phyloP scores from a whole-genome alignment of 2,329 filamentous ascomycete genomes.

The Fusarium udum region DNA sequence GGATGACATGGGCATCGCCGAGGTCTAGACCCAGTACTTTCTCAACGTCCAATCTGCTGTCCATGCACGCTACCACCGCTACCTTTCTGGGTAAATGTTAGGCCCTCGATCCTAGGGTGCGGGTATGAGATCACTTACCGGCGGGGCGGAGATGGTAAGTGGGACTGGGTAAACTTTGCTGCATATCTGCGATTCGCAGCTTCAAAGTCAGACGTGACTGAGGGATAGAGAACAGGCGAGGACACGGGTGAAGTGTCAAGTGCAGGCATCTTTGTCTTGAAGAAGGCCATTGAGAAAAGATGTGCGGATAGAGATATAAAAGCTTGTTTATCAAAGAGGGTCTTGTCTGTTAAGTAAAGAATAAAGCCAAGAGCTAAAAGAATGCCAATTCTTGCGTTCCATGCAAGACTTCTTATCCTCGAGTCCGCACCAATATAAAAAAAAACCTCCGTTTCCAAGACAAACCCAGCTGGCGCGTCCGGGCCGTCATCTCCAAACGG shows the following conservation, averaged over 20 bases:
- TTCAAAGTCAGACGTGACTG: conserved; percentile 35
- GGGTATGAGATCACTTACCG: conserved; percentile 29
- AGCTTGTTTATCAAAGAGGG: not conserved
- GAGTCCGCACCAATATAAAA: not conserved
- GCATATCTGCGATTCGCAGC: conserved; percentile 38
- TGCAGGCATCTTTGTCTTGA: conserved; percentile 11
- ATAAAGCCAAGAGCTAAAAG: conserved; percentile 5
- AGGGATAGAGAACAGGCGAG: not conserved
- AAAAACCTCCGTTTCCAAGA: not conserved
- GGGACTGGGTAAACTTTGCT: conserved; percentile 30
- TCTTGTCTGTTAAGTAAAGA: conserved; percentile 4
- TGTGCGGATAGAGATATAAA: not conserved
- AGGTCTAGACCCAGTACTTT: conserved; percentile 69
- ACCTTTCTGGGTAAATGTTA: conserved; percentile 45
- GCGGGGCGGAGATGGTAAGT: conserved; percentile 37
- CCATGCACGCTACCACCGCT: conserved; percentile 77
- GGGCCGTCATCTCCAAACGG: conserved; percentile 4
- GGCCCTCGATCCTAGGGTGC: conserved; percentile 21
- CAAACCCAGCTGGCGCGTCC: conserved; percentile 16
- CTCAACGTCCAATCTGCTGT: conserved; percentile 76
- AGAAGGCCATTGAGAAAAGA: not conserved
- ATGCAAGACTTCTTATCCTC: conserved; percentile 28
- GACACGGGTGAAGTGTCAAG: not conserved
- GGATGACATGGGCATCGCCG: conserved; percentile 81
- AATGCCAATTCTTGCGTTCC: conserved; percentile 2